Base-by-base conservation (phyloP, 2,329 filamentous ascomycete genomes). In the Colletotrichum coccodes region DNA sequence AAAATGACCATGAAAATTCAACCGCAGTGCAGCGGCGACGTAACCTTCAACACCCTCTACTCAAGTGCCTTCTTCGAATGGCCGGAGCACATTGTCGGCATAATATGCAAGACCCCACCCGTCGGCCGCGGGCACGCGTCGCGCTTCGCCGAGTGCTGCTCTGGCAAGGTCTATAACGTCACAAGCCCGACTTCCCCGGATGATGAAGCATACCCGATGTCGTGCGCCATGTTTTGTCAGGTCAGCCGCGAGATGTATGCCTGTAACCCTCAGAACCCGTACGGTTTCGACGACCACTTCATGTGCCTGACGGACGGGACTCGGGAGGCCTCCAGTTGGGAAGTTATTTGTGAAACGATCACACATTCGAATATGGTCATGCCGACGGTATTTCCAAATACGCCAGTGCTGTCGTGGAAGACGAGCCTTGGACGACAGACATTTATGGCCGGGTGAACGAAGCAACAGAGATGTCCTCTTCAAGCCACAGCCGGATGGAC, bases 31-130 rank as follows among this genome's bases (percentile, higher is more conserved):
- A n/a, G 7, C 9, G 56, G 56, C 18, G 46, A 60, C 34, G 16
- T 50, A 2, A 59, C 57, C 14, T 60, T 63, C 60, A 56, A 56
- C 30, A n/a, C 23, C 3, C 4, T 56, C 5, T 46, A 44, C 11
- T 7, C 23, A 2, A 23, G 46, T 14, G 38, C 38, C 7, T 40
- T 23, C 49, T 46, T 32, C 36, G 57, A 61, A 34, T 61, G 57
- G 63, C 63, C 57, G 2, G 30, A 47, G 16, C 26, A 42, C 44
- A 53, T 65, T 16, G 32, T 54, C 5, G 62, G 62, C 21, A 12
- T 52, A 12, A 50, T 65, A 32, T 65, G 62, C 56, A 65, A 65
- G 62, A 65, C 54, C 3, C 62, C 62, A 7, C 54, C 62, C 4
- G 28, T 53, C 18, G 54, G 46, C 28, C 47, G 47, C 56, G 30